Base-by-base conservation (phyloP, 1,284 basidiomycete genomes). In the Trametes sp. region DNA sequence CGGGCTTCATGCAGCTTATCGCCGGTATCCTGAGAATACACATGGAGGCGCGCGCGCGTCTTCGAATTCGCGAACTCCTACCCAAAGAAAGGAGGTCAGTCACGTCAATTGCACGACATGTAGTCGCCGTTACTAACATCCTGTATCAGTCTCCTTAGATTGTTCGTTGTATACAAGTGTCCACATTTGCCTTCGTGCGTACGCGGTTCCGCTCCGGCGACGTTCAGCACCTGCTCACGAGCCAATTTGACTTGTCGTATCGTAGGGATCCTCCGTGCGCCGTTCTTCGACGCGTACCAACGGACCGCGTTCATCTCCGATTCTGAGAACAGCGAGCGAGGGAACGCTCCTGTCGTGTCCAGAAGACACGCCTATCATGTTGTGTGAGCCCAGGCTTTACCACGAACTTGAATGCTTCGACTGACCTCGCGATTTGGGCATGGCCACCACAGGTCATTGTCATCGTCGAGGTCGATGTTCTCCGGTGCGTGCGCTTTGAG, bases 281-380 rank as follows among this genome's bases (percentile, higher is more conserved):
- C 50, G 13, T 1, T 29, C 31, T 35, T 51, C 21, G 2, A 19
- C 31, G 50, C 50, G 7, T 23, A 8, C 50, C 50, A 51, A 3
- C 50, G 50, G 2, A 21, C 19, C 3, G 11, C 50, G 4, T 21
- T 6, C 33, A 51, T 21, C 33, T 51, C 50, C 2, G 50, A 51
- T 24, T 51, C 50, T 2, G 50, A 51, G 50, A 51, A 51, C 4
- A 51, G 50, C 11, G 50, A 35, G 11, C 50, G 50, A 1, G 50
- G 31, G 16, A 51, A 51, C 10, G 50, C 50, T 1, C 50, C 33
- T 1, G 50, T 51, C 9, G 24, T 21, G 21, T 51, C 50, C 2
- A 51, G 50, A 5, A 51, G 50, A 14, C 50, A 51, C 4, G 50
- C 36, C 50, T n/a, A n/a, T n/a, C n/a, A n/a, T n/a, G n/a, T n/a